phyloP scores from a whole-genome alignment of 495 filamentous ascomycete species.

The Talaromyces proteolyticus region DNA sequence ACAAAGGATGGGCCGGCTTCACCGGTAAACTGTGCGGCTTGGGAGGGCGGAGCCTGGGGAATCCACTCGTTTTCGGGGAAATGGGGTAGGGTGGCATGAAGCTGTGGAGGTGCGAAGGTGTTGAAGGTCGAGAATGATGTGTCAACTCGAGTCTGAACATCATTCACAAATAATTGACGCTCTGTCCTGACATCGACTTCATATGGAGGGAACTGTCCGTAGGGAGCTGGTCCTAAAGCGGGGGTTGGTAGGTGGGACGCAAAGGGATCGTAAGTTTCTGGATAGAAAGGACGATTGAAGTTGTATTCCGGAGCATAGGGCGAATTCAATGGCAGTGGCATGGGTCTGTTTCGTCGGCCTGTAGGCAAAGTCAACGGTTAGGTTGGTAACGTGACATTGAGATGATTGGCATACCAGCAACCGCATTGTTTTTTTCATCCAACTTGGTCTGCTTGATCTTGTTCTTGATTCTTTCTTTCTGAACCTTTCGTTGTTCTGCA shows the following conservation, averaged over 20 bases:
- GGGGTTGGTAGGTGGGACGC: slow-evolving; percentile 43
- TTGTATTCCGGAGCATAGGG: slow-evolving; percentile 68
- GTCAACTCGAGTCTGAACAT: slow-evolving; percentile 75
- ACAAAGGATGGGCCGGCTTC: slow-evolving; percentile 5
- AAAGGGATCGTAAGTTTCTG: slow-evolving; percentile 55
- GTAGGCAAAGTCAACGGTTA: background rate
- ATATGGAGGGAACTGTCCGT: slow-evolving; percentile 58
- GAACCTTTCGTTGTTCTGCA: slow-evolving; percentile 71
- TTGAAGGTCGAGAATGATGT: slow-evolving; percentile 84
- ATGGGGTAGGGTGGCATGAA: slow-evolving; percentile 55
- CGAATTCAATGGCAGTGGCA: slow-evolving; percentile 20
- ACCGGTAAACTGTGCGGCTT: slow-evolving; percentile 9
- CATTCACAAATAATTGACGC: slow-evolving; percentile 89
- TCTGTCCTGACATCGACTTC: slow-evolving; percentile 96
- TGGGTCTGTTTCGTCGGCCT: background rate
- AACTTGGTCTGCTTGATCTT: slow-evolving; percentile 96
- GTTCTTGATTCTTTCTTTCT: slow-evolving; percentile 94
- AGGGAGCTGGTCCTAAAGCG: slow-evolving; percentile 23
- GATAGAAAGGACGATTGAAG: slow-evolving; percentile 58
- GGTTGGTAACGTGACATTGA: background rate
- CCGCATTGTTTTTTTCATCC: slow-evolving; percentile 65
- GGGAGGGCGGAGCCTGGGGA: slow-evolving; percentile 49
- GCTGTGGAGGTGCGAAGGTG: slow-evolving; percentile 72
- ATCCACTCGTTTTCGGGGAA: slow-evolving; percentile 69
- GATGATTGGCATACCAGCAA: slow-evolving; percentile 37